Evolutionary conservation across 208 protist species (phyloP), one percentile per base, ranked within the genome.

Genomic region (Novymonas esmeraldas): DNA sequence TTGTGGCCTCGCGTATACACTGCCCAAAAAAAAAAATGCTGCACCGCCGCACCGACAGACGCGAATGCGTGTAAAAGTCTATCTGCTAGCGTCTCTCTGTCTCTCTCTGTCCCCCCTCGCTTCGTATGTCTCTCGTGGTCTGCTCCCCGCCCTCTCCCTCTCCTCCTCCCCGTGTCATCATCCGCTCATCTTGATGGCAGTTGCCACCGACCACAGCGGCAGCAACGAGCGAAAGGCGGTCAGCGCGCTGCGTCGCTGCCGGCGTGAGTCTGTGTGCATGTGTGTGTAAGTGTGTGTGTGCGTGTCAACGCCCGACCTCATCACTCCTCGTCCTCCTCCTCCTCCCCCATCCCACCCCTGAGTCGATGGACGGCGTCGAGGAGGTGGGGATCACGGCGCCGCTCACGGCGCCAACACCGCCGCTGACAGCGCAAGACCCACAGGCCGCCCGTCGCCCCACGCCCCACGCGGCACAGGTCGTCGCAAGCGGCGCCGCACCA

Each of bases 21-120:
- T 20, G n/a, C 18, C 16, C 14, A 4, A 11, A 45, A 70, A 41
- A 60, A 61, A 61, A 59, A 45, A 64, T 48, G 5, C 18, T 20
- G 48, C 16, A n/a, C 6, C 13, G 48, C 48, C 13, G 20, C 48
- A 52, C 24, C 26, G 31, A 52, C n/a, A n/a, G n/a, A n/a, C n/a
- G n/a, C n/a, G n/a, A n/a, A n/a, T n/a, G n/a, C n/a, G n/a, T n/a
- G n/a, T n/a, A n/a, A n/a, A n/a, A n/a, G n/a, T n/a, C n/a, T n/a
- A n/a, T n/a, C n/a, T n/a, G n/a, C n/a, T n/a, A n/a, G n/a, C n/a
- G n/a, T n/a, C n/a, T n/a, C n/a, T n/a, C n/a, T n/a, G n/a, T n/a
- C n/a, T n/a, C n/a, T n/a, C n/a, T n/a, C n/a, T n/a, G n/a, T n/a
- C n/a, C n/a, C n/a, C n/a, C n/a, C n/a, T n/a, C n/a, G n/a, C n/a